Conservation (phyloP, 1,284 basidiomycete species). For the Trichosporon sp. region DNA sequence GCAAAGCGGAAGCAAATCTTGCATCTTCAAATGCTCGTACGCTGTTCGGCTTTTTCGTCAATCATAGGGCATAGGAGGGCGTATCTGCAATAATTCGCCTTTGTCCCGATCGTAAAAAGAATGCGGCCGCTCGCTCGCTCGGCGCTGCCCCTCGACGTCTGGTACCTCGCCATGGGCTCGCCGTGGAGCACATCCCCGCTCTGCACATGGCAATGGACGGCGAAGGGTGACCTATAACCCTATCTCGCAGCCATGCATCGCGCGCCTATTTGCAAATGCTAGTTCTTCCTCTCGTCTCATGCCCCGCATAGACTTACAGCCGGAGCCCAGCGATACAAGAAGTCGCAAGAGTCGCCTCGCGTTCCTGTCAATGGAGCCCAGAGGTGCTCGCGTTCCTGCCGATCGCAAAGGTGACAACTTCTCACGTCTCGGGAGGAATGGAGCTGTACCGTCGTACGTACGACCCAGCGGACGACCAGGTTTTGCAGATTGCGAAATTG, state of each 20-base stretch:
- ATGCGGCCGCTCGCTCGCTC: not conserved
- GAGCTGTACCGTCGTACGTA: not conserved
- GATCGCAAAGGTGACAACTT: not conserved
- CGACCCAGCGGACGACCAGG: not conserved
- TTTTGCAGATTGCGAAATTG: too few species aligned
- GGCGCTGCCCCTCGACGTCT: not conserved
- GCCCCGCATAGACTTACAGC: too few species aligned
- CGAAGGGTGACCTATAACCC: too few species aligned
- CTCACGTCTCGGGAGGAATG: not conserved
- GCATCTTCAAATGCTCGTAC: not conserved
- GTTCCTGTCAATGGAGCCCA: too few species aligned
- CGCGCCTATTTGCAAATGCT: not conserved
- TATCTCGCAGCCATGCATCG: not conserved
- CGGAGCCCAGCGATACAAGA: too few species aligned
- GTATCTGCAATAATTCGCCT: not conserved
- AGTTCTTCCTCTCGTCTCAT: not conserved
- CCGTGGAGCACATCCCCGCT: not conserved
- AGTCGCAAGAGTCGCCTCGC: too few species aligned
- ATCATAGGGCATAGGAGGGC: too few species aligned
- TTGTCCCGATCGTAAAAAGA: not conserved
- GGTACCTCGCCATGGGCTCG: not conserved
- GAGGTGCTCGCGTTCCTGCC: not conserved
- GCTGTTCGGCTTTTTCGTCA: not conserved
- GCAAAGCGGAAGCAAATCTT: not conserved
- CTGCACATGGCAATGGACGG: not conserved